phyloP scores from a whole-genome alignment of 2,329 filamentous ascomycete species.

The Phialophora macrospora region DNA sequence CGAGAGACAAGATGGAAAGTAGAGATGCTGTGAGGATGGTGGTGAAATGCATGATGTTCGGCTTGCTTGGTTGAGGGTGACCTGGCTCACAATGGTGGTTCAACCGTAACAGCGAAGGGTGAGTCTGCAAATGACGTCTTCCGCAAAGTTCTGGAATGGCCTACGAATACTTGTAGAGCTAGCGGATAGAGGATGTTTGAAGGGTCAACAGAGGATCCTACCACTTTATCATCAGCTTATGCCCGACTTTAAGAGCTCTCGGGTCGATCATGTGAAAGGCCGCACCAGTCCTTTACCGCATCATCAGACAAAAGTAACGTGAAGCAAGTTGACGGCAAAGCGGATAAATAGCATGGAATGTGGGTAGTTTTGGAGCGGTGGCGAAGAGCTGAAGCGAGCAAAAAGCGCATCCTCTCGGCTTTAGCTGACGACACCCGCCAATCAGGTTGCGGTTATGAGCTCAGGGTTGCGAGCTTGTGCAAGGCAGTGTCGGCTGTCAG shows the following conservation, averaged over 20 bases:
- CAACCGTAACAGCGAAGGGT: neutral
- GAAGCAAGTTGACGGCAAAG: constrained; percentile 1
- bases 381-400: constrained; percentile 11
- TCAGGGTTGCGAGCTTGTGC: constrained; percentile 1
- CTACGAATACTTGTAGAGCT: neutral
- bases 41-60: constrained; percentile 33
- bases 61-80: neutral
- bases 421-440: neutral
- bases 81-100: neutral
- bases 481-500: constrained; percentile 17
- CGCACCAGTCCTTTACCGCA: constrained; percentile 4
- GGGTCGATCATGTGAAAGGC: constrained; percentile 6
- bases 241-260: constrained; percentile 2
- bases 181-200: neutral
- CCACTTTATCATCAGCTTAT: neutral
- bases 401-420: neutral
- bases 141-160: neutral
- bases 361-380: constrained; percentile 6
- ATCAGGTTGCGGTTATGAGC: neutral
- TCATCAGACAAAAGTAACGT: constrained; percentile 6
- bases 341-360: constrained; percentile 13
- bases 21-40: constrained; percentile 24
- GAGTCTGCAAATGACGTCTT: neutral
- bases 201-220: neutral
- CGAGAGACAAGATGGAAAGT: constrained; percentile 17